Evolutionary conservation across 805 yeast genomes (phyloP), one percentile per base, ranked within the genome.

Genomic region (Cephaloascus albidus): DNA sequence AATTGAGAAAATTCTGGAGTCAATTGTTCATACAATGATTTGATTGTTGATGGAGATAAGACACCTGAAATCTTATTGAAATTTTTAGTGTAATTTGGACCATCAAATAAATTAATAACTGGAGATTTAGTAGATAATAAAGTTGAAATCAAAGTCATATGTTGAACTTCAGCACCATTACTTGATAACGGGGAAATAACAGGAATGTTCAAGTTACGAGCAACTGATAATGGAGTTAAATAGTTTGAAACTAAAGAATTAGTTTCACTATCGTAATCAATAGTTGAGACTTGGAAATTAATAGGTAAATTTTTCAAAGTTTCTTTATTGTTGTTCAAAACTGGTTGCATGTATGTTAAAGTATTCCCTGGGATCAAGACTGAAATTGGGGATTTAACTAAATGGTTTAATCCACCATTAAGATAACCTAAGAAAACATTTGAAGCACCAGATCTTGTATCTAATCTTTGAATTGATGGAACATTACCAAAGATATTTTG

Each of bases 401-500:
- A 39, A 33, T 43, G 43, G 5, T 40, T 37, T 10, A 40, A 41
- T 31, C 66, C 64, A 31, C 59, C 58, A 36, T 52, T 53, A 39
- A 76, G 58, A 61, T 80, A 89, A 31, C 96, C 97, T 38, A 85
- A 64, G 36, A 90, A 71, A 20, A 85, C 74, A 45, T 78, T 72
- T 36, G 90, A 85, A 26, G 96, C 93, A 50, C 96, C 97, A 2
- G 82, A 66, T 56, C 95, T 78, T 41, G 85, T 74, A 53, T 88
- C 87, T 41, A 81, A 58, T 45, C 72, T 63, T 53, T 76, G 67
- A 48, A 81, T 59, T 39, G 67, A 66, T 20, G 94, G 93, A 40
- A 79, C 75, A n/a, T 57, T 60, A 18, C 78, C 79, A 36, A 58
- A 53, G 12, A 75, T 64, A 53, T 82, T 81, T 32, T 55, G 52